phyloP scores from a whole-genome alignment of 2,329 filamentous ascomycete species.

The Elsinoe ampelina region DNA sequence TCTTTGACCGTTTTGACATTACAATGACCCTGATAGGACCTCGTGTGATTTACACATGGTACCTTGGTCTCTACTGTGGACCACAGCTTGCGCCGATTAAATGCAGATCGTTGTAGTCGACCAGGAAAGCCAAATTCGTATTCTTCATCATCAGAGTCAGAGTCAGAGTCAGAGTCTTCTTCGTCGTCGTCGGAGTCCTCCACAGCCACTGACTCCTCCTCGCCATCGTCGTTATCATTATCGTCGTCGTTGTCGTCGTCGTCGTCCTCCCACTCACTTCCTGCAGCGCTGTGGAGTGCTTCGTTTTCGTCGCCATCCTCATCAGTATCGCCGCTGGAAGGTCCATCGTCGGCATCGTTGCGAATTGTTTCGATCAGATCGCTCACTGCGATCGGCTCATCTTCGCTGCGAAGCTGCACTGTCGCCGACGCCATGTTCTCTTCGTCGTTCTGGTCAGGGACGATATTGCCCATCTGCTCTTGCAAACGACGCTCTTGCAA shows the following conservation, averaged over 20 bases:
- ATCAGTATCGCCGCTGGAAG: slow-evolving; percentile 8
- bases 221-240: slow-evolving; percentile 13
- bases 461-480: slow-evolving; percentile 38
- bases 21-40: slow-evolving; percentile 54
- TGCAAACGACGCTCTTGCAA: slow-evolving; percentile 34
- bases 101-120: slow-evolving; percentile 40
- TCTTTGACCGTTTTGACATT: slow-evolving; percentile 61
- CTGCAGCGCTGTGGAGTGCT: slow-evolving; percentile 16
- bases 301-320: slow-evolving; percentile 11
- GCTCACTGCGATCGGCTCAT: slow-evolving; percentile 15
- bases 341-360: neutral
- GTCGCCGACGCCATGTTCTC: slow-evolving; percentile 23
- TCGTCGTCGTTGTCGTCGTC: slow-evolving; percentile 18
- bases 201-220: slow-evolving; percentile 17
- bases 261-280: slow-evolving; percentile 16
- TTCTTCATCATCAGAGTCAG: slow-evolving; percentile 27
- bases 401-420: slow-evolving; percentile 26
- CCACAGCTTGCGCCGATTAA: slow-evolving; percentile 38
- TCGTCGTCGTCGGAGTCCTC: slow-evolving; percentile 19
- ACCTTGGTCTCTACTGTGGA: slow-evolving; percentile 46
- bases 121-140: slow-evolving; percentile 24
- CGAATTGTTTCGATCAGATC: slow-evolving; percentile 17
- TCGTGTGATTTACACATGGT: slow-evolving; percentile 48
- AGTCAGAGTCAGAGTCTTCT: slow-evolving; percentile 19
- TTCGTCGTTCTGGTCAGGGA: slow-evolving; percentile 28